Conservation (phyloP, 345 rosid species). For the Cardiospermum halicacabum region DNA sequence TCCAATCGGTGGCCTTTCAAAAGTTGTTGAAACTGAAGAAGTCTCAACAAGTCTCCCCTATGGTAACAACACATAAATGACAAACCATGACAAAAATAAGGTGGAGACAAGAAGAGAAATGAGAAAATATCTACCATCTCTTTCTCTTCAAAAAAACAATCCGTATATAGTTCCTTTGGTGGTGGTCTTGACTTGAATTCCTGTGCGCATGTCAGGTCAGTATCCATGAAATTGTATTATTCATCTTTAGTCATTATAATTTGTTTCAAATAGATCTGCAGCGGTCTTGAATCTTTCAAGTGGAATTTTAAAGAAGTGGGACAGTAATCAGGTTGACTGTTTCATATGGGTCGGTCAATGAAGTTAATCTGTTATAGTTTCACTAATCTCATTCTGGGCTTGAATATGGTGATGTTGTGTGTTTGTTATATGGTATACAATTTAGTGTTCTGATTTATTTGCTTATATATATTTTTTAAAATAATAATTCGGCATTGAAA, state of each 20-base stretch:
- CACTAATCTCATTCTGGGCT: no score
- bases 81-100: conserved; percentile 6
- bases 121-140: neutral
- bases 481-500: no score
- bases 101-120: neutral
- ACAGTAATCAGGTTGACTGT: neutral
- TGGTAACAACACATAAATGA: neutral
- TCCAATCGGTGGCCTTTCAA: neutral
- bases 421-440: no score
- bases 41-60: neutral
- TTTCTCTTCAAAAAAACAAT: conserved; percentile 8
- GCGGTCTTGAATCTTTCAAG: conserved; percentile 7
- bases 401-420: no score
- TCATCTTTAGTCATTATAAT: conserved; percentile 1
- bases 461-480: no score
- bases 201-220: neutral
- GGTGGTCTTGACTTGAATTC: neutral
- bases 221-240: conserved; percentile 6
- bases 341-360: neutral
- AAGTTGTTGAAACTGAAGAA: neutral
- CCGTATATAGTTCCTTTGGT: conserved; percentile 5
- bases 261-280: conserved; percentile 7
- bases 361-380: conserved; percentile 7
- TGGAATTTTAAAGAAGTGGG: conserved; percentile 1
- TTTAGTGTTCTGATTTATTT: no score